Base-by-base conservation (phyloP, 176 grass and related monocot genomes). In the Triticum dicoccoides region DNA sequence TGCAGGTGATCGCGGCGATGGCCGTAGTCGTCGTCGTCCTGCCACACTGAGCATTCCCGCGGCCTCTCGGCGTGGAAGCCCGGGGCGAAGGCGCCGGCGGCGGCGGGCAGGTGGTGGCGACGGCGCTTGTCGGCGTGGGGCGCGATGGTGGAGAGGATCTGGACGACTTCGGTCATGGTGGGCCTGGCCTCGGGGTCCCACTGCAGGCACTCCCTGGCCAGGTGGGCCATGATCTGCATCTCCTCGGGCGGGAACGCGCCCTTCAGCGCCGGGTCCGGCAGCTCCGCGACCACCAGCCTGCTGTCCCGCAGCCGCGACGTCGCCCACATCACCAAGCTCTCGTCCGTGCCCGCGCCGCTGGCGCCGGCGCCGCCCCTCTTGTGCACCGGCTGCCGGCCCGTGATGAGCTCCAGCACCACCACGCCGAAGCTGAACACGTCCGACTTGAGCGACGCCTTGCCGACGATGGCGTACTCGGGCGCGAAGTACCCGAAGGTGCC, bases 381-480 rank as follows among this genome's bases (percentile, higher is more conserved):
- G 64, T 94, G 90, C 86, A 98, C 92, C 2, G 94, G 94, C 79
- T 75, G 94, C 39, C 97, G 88, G 2, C 97, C 94, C 18, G 94
- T 99, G 78, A 99, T 94, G 82, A 99, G 91, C 85, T 99, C 97
- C 49, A 99, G 89, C 47, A 99, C 44, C 14, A 99, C 94, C 8
- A 99, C 97, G 72, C 97, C 97, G 84, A 99, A 99, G 88, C 97
- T 99, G 87, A 99, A 99, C 51, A 99, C 94, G 82, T 99, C 94
- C 1, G 97, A 99, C 84, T 99, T 99, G 58, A 89, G 94, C 9
- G 97, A 96, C 11, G 97, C 94, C 90, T 91, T 99, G 30, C 97
- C 97, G 6, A 93, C 94, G 52, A 94, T 99, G 41, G 97, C 97
- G 78, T 99, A 99, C 85, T 99, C 97, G 9, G 97, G 97, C 42